phyloP scores from a whole-genome alignment of 441 rosid genomes.

The Croton laevigatus region DNA sequence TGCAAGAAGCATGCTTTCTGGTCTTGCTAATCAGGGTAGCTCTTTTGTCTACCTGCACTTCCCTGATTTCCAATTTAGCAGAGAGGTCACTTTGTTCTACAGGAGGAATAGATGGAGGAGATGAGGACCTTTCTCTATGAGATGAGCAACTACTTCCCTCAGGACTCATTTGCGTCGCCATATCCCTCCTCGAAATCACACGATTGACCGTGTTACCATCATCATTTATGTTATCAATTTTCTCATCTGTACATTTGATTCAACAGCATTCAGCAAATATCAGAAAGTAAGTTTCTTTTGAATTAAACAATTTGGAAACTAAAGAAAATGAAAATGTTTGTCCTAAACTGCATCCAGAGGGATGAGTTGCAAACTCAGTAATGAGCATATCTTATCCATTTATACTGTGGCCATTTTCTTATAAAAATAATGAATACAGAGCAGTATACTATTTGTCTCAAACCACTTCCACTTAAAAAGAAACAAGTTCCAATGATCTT shows the following conservation, averaged over 20 bases:
- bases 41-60: constrained; percentile 70
- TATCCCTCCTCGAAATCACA: constrained; percentile 64
- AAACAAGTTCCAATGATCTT: background rate
- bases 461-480: background rate
- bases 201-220: constrained; percentile 39
- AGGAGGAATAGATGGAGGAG: constrained; percentile 41
- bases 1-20: constrained; percentile 41
- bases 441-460: background rate
- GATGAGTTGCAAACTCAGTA: background rate
- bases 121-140: constrained; percentile 36
- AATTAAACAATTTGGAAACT: background rate
- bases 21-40: constrained; percentile 54
- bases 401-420: constrained; percentile 2
- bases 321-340: background rate
- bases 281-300: background rate
- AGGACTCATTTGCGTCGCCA: constrained; percentile 92
- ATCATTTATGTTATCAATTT: constrained; percentile 37
- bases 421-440: background rate
- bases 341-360: background rate
- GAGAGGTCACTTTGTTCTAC: constrained; percentile 29
- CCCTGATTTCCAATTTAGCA: constrained; percentile 62
- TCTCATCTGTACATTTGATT: constrained; percentile 49
- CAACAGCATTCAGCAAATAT: constrained; percentile 2
- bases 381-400: background rate
- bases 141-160: constrained; percentile 42